phyloP scores from a whole-genome alignment of 2,329 filamentous ascomycete species.

The Aspergillus sergii region DNA sequence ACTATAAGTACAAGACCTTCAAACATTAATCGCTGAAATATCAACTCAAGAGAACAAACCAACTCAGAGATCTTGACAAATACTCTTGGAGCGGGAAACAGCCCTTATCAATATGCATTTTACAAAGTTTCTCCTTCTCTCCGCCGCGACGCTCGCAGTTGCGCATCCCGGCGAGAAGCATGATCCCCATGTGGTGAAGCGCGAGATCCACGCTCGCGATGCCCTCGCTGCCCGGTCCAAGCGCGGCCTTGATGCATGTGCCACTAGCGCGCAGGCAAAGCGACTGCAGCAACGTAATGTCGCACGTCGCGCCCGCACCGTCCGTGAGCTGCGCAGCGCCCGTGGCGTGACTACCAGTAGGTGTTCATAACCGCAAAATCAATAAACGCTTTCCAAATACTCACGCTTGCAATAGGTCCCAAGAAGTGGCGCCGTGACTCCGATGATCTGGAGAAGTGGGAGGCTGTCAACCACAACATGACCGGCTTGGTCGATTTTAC shows the following conservation, averaged over 20 bases:
- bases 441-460: conserved; percentile 42
- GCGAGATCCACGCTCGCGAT: conserved; percentile 32
- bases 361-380: background rate
- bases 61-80: background rate
- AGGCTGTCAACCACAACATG: conserved; percentile 42
- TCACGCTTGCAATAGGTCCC: conserved; percentile 15
- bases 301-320: conserved; percentile 30
- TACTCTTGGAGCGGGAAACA: background rate
- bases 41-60: background rate
- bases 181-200: conserved; percentile 30
- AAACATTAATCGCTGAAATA: background rate
- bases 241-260: conserved; percentile 28
- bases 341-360: conserved; percentile 30
- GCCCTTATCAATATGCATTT: conserved; percentile 24
- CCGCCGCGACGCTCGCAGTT: conserved; percentile 31
- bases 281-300: conserved; percentile 30
- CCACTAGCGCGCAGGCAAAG: conserved; percentile 24
- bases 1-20: conserved; percentile 3
- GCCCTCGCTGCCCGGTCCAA: conserved; percentile 27
- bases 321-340: conserved; percentile 29
- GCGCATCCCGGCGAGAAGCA: conserved; percentile 37
- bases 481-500: conserved; percentile 33
- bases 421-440: conserved; percentile 39
- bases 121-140: conserved; percentile 33
- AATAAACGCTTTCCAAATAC: background rate